A percentile compares a stretch with the other conserved stretches of the same genome.
These are phyloP conservation scores for Mycena epipterygia DNA, from an alignment of 768 basidiomycete species.

Conservation along the genomic window DNA sequence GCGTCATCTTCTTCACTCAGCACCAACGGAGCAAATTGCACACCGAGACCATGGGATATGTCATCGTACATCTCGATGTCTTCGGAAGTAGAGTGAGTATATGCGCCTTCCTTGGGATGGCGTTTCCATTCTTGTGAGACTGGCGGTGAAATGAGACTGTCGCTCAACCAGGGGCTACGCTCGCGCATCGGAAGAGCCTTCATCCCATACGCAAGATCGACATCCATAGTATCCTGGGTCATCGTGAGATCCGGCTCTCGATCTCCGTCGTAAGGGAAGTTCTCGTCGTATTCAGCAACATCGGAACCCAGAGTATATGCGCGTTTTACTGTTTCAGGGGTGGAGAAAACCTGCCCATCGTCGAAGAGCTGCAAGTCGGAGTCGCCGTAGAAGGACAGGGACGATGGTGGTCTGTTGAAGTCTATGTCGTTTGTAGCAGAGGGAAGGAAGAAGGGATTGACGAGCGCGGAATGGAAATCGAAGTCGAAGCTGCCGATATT, in stretches of 20 bases:
- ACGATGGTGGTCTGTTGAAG: conserved; percentile 43
- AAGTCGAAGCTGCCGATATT: conserved; percentile 21
- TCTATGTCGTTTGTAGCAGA: conserved; percentile 35
- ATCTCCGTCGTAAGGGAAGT: background rate
- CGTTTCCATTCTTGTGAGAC: conserved; percentile 37
- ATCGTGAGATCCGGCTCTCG: conserved; percentile 27
- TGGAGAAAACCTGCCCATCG: conserved; percentile 29
- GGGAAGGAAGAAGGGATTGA: conserved; percentile 28
- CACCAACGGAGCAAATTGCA: background rate
- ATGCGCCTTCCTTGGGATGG: conserved; percentile 30
- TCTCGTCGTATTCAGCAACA: conserved; percentile 25
- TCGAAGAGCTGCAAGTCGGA: conserved; percentile 31
- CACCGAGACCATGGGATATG: conserved; percentile 5
- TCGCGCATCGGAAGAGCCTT: conserved; percentile 26
- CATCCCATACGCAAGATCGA: conserved; percentile 17
- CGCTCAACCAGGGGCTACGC: conserved; percentile 40
- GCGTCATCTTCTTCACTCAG: background rate
- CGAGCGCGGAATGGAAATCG: conserved; percentile 27
- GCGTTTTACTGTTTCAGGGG: conserved; percentile 13
- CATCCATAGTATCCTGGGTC: conserved; percentile 30
- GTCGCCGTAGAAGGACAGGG: conserved; percentile 43
- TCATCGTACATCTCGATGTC: conserved; percentile 43
- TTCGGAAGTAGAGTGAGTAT: conserved; percentile 23
- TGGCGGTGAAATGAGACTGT: conserved; percentile 41
- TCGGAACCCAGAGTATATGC: conserved; percentile 24